Evolutionary conservation across 148 eudicot genomes (phyloP), one percentile per base, ranked within the genome.

Genomic region (Silene uniflora): DNA sequence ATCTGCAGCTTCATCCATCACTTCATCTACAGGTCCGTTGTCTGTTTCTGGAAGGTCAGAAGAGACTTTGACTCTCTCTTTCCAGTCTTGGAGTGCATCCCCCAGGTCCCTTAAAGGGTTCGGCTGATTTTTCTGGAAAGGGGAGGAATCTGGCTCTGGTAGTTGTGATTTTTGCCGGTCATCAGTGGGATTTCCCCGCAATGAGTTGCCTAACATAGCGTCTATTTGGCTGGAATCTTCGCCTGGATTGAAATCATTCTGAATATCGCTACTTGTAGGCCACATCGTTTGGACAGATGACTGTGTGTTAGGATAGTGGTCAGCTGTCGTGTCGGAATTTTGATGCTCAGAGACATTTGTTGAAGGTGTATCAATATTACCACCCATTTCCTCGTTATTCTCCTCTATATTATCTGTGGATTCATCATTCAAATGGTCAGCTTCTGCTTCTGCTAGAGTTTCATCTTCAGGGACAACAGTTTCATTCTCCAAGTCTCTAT

Each of bases 21-120:
- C 46, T 54, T 91, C 89, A 78, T 89, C 93, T 46, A 76, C 78
- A 24, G 73, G 67, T 42, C 88, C 93, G 5, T 54, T 67, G 49
- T 78, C 75, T 29, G 80, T 72, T 17, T 87, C 86, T 73, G 83
- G 84, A 73, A 87, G 64, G 82, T 96, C 99, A 60, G 82, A 69
- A 35, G 96, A 86, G 62, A 96, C 95, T 81, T 88, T 91, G 27
- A 91, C 91, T 81, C 93, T 85, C 75, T 96, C 98, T 88, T 96
- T 92, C 99, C 99, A 96, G 58, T 88, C 91, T 62, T 96, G 88
- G 75, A 96, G 89, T 4, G 99, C 99, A 86, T 92, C 93, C 10
- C 99, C 99, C 29, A 96, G 56, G 65, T 84, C 86, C 73, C 98
- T 86, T 17, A 81, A 81, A 71, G 99, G 99, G 81, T 96, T 96